Evolutionary conservation across 495 filamentous ascomycete species (phyloP).

Genomic region (Penicillium flavigenum): DNA sequence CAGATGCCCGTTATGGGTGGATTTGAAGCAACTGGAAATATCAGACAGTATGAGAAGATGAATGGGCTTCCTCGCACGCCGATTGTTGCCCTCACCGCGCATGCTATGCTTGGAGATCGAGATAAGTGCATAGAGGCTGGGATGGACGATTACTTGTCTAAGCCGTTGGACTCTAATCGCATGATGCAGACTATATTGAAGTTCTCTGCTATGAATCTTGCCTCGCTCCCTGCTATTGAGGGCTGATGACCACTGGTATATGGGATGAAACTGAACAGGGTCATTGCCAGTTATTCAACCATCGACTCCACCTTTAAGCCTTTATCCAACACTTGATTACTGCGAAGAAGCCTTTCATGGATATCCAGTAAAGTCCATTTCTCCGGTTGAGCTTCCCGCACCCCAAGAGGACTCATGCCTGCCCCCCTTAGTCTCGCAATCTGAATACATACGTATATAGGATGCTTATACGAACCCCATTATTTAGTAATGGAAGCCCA

Average conservation of each 20-base stretch:
- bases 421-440: background rate
- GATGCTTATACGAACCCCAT: background rate
- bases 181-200: slow-evolving; percentile 72
- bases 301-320: too few species aligned
- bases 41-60: slow-evolving; percentile 59
- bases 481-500: background rate
- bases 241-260: background rate
- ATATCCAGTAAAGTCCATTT: background rate
- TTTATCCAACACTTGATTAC: background rate
- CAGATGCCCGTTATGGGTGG: slow-evolving; percentile 84
- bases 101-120: slow-evolving; percentile 74
- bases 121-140: slow-evolving; percentile 76
- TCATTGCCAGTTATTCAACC: background rate
- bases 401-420: background rate
- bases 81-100: slow-evolving; percentile 81
- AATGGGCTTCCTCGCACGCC: slow-evolving; percentile 55
- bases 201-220: slow-evolving; percentile 39
- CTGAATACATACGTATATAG: background rate
- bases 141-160: slow-evolving; percentile 84
- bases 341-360: background rate
- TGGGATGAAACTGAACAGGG: background rate
- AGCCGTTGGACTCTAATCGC: slow-evolving; percentile 66
- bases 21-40: slow-evolving; percentile 70
- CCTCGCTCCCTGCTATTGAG: slow-evolving; percentile 8
- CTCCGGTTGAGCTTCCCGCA: background rate